phyloP scores from a whole-genome alignment of 2,329 filamentous ascomycete genomes.

The Alternaria tenuissima region DNA sequence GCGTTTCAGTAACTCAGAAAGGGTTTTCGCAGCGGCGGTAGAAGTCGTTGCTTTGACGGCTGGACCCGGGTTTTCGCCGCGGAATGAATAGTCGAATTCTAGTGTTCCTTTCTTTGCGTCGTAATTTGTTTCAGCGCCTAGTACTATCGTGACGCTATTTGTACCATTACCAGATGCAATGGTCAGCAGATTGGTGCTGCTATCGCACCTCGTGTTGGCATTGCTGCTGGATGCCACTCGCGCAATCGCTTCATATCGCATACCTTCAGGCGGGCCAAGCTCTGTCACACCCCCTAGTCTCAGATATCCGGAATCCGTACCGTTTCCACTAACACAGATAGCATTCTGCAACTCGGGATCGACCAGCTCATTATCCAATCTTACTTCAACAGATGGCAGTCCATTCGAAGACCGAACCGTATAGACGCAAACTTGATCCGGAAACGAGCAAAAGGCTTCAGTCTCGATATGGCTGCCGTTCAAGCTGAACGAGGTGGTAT shows the following conservation, averaged over 20 bases:
- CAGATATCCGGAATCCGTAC: slow-evolving; percentile 42
- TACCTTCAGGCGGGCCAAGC: slow-evolving; percentile 52
- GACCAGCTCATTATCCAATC: slow-evolving; percentile 55
- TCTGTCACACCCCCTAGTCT: slow-evolving; percentile 47
- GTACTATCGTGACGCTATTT: slow-evolving; percentile 50
- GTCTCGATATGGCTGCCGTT: slow-evolving; percentile 48
- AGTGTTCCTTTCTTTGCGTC: slow-evolving; percentile 60
- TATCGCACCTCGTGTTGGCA: slow-evolving; percentile 22
- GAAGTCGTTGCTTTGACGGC: slow-evolving; percentile 49
- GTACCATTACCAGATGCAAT: slow-evolving; percentile 21
- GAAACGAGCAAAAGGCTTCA: slow-evolving; percentile 56
- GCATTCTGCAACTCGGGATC: slow-evolving; percentile 36
- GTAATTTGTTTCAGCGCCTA: slow-evolving; percentile 60
- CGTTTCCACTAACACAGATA: slow-evolving; percentile 45
- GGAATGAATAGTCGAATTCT: slow-evolving; percentile 57
- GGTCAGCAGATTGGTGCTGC: slow-evolving; percentile 13
- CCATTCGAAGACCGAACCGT: slow-evolving; percentile 36
- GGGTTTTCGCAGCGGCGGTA: slow-evolving; percentile 46
- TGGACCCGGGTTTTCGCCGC: slow-evolving; percentile 56
- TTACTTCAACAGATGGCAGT: slow-evolving; percentile 54
- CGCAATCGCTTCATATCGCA: slow-evolving; percentile 55
- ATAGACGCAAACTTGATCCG: slow-evolving; percentile 55
- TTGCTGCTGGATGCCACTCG: slow-evolving; percentile 31
- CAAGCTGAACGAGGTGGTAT: slow-evolving; percentile 39
- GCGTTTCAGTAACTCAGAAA: slow-evolving; percentile 40